Evolutionary conservation across 768 basidiomycete genomes (phyloP), one percentile per base, ranked within the genome.

Genomic region (Rhizopogon vesiculosus): DNA sequence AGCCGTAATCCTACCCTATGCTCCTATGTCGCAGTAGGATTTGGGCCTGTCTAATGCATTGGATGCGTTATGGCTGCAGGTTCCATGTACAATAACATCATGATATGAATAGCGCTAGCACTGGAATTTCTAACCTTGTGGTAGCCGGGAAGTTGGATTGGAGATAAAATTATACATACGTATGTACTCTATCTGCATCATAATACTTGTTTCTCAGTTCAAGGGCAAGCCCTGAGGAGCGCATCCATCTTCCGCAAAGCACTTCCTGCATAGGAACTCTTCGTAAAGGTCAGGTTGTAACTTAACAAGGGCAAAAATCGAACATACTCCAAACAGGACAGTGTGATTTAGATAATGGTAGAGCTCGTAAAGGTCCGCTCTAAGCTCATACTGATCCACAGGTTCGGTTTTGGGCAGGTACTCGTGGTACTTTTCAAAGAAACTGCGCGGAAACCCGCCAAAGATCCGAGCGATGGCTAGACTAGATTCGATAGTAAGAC

Each of bases 271-370:
- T 89, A 89, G 54, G 76, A 72, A 16, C 74, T 72, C 76, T 76
- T 58, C 45, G 33, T 44, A 3, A 16, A 56, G 33, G 22, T 53
- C 15, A 43, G 29, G 29, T 25, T 43, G 6, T 2, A 45, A n/a
- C 25, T 52, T 42, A 31, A 49, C 15, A 54, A 38, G 7, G n/a
- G 35, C 40, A 16, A 15, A 29, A 22, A 1, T 9, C 42, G 35
- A 8, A 74, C 86, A 72, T 64, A 90, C 89, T 56, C 87, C 87
- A 63, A 91, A 91, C 5, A 92, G 66, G 5, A 89, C 72, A 0
- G 89, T 89, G 62, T 92, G 90, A 61, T 92, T 92, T 59, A 91
- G 71, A 63, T 90, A 89, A 68, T 92, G 90, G 59, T 87, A 92
- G 28, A 91, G 69, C 66, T 89, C 82, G 60, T 92, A 91, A n/a